phyloP scores from a whole-genome alignment of 1,284 basidiomycete species.

The Amylostereum areolatum region DNA sequence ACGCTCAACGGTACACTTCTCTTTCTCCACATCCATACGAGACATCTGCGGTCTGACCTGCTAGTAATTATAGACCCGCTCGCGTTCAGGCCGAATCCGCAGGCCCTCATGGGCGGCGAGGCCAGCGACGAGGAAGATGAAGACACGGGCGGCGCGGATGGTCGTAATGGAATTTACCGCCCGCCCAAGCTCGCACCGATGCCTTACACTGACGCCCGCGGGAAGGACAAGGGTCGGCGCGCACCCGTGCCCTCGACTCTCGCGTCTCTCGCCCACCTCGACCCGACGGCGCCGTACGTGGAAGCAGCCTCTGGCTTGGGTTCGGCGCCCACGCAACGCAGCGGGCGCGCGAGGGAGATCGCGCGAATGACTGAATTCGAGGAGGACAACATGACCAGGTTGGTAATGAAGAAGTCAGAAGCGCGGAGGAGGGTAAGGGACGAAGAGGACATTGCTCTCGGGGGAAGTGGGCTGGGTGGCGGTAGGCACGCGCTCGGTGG shows the following conservation, averaged over 20 bases:
- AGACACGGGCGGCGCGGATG: slow-evolving; percentile 17
- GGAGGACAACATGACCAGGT: slow-evolving; percentile 91
- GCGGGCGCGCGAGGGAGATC: slow-evolving; percentile 71
- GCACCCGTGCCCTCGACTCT: slow-evolving; percentile 66
- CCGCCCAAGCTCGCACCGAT: slow-evolving; percentile 91
- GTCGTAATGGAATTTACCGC: slow-evolving; percentile 67
- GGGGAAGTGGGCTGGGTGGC: slow-evolving; percentile 48
- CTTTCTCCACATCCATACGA: slow-evolving; percentile 1
- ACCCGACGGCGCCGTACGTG: slow-evolving; percentile 56
- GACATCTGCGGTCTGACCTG: slow-evolving; percentile 3
- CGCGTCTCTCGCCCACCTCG: slow-evolving; percentile 58
- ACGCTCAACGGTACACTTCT: slow-evolving; percentile 56
- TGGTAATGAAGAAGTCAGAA: slow-evolving; percentile 91
- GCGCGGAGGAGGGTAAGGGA: slow-evolving; percentile 73
- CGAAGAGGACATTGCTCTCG: slow-evolving; percentile 91
- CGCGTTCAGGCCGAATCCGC: slow-evolving; percentile 86
- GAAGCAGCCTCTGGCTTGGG: slow-evolving; percentile 82
- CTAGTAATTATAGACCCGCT: slow-evolving; percentile 61
- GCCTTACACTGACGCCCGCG: slow-evolving; percentile 74
- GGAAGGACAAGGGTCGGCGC: slow-evolving; percentile 40
- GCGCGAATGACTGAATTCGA: slow-evolving; percentile 87
- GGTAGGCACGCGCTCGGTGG: slow-evolving; percentile 58
- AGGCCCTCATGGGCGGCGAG: slow-evolving; percentile 47
- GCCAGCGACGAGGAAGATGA: slow-evolving; percentile 28
- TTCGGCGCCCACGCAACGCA: slow-evolving; percentile 48